Conservation (phyloP, 2,329 filamentous ascomycete genomes). For the Phoma sp. region DNA sequence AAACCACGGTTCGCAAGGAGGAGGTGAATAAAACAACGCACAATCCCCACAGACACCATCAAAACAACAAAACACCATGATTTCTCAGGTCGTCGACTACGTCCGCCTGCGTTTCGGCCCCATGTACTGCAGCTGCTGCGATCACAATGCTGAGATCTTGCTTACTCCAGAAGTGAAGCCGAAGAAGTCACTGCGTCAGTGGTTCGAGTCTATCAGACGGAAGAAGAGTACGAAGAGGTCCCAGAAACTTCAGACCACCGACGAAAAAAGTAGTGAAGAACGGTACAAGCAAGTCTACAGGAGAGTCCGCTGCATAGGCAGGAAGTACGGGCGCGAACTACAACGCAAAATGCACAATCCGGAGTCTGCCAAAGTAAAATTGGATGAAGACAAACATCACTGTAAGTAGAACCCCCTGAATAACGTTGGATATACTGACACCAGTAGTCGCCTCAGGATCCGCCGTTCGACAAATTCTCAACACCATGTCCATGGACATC, state of each 20-base stretch:
- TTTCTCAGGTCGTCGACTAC: background rate
- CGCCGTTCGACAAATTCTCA: background rate
- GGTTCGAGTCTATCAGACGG: background rate
- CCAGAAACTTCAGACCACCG: background rate
- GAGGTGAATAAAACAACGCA: background rate
- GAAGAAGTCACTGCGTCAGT: background rate
- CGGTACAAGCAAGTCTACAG: background rate
- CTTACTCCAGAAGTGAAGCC: background rate
- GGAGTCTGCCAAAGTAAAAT: too few relatives aligned
- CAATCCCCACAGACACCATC: background rate
- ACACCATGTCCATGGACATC: background rate
- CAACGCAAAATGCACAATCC: background rate
- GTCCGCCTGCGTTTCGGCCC: background rate
- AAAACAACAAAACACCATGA: background rate
- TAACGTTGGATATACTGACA: background rate
- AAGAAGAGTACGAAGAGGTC: background rate
- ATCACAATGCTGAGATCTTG: background rate
- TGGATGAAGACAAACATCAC: too few relatives aligned
- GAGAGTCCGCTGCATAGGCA: background rate
- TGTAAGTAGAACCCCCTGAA: too few relatives aligned
- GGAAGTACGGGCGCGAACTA: background rate
- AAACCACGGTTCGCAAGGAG: background rate
- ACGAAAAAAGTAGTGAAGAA: background rate
- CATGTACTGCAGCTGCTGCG: conserved; percentile 5
- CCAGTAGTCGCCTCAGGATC: background rate